Percentiles rank a stretch among this genome's conserved stretches.
These are phyloP conservation scores for Suillus placidus DNA, from an alignment of 768 basidiomycete species.

Conservation along the genomic window DNA sequence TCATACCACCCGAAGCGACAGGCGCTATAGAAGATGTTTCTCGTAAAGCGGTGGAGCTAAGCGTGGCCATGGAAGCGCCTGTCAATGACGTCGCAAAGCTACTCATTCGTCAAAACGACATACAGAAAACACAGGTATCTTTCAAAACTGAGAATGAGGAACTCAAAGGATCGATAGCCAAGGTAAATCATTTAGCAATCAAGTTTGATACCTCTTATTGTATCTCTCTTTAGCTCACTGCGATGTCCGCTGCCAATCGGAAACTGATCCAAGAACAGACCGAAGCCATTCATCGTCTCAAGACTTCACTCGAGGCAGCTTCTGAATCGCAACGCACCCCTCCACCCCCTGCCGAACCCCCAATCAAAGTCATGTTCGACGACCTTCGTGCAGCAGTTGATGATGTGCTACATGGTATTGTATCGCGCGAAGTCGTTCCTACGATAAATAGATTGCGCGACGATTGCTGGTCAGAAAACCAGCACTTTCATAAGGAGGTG, in stretches of 20 bases:
- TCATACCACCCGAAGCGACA: conserved; percentile 21
- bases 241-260: not conserved
- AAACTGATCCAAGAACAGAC: conserved; percentile 4
- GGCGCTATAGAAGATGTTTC: conserved; percentile 23
- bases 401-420: not conserved
- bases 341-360: conserved; percentile 2
- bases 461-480: not conserved
- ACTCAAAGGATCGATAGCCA: not conserved
- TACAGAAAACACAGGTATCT: not conserved
- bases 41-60: conserved; percentile 22
- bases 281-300: not conserved
- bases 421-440: not conserved
- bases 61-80: conserved; percentile 24
- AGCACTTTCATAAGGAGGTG: not conserved
- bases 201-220: not conserved
- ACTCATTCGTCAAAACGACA: conserved; percentile 18
- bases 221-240: not conserved
- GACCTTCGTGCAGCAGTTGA: conserved; percentile 1
- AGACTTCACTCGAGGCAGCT: not conserved
- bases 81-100: conserved; percentile 30
- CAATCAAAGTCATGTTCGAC: not conserved
- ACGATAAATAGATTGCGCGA: not conserved
- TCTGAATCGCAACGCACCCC: not conserved
- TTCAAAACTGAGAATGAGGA: conserved; percentile 3
- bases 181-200: not conserved